Evolutionary conservation across 23 red algal genomes (phyloP).

Genomic region (Pyropia yezoensis): DNA sequence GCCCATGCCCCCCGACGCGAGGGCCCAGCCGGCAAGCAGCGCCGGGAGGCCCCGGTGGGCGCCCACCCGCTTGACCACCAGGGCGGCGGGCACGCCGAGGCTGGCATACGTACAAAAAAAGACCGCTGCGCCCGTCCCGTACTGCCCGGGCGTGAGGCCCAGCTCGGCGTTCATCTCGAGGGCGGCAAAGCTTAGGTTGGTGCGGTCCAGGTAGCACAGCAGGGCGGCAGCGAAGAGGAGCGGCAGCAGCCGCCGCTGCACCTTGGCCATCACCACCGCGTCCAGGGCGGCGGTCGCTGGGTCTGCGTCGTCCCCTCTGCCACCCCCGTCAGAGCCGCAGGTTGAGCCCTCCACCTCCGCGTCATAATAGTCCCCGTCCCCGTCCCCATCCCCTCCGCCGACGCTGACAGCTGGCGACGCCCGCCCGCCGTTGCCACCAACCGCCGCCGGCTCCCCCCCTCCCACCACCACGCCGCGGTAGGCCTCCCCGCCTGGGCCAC

Average conservation of each 20-base stretch:
- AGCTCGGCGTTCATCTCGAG: conserved; percentile 54
- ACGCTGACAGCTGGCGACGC: no score
- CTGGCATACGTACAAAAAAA: conserved; percentile 52
- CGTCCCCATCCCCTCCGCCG: no score
- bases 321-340: no score
- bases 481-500: no score
- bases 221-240: conserved; percentile 50
- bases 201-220: conserved; percentile 51
- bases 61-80: conserved; percentile 42
- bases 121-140: conserved; percentile 41
- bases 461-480: no score
- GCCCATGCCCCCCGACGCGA: conserved; percentile 48
- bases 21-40: conserved; percentile 37
- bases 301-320: no score
- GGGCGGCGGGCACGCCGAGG: conserved; percentile 29
- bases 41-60: conserved; percentile 28
- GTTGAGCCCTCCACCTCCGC: no score
- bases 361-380: no score
- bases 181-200: conserved; percentile 46
- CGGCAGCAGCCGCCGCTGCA: conserved; percentile 34
- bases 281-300: no score
- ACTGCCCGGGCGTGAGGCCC: conserved; percentile 33
- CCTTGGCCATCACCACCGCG: conserved; percentile 20
- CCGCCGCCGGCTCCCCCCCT: no score
- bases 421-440: no score